Evolutionary conservation across 148 eudicot genomes (phyloP).

Genomic region (Cornus kousa): DNA sequence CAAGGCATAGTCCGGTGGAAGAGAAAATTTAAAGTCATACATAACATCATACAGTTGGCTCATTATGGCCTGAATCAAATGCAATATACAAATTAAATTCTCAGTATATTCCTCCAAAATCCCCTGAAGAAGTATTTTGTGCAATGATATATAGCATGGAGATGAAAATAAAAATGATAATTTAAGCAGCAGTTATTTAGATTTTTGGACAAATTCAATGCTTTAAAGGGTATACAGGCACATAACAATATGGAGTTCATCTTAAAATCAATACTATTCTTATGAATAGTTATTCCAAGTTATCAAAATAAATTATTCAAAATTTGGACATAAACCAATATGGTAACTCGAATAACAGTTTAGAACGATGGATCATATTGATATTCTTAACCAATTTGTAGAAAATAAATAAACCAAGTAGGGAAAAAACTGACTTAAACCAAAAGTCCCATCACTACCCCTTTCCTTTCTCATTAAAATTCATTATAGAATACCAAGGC

Average conservation of each 20-base stretch:
- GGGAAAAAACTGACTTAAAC: not conserved
- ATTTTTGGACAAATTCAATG: not conserved
- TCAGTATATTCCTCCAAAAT: not conserved
- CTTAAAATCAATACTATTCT: not conserved
- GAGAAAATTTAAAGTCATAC: constrained; percentile 90
- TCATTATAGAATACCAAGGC: not conserved
- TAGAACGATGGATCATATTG: not conserved
- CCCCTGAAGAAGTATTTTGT: not conserved
- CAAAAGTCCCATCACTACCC: not conserved
- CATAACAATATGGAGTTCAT: not conserved
- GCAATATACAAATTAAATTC: constrained; percentile 3
- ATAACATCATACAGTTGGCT: constrained; percentile 92
- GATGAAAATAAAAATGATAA: not conserved
- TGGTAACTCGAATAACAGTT: not conserved
- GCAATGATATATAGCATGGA: not conserved
- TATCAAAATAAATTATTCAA: not conserved
- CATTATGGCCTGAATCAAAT: constrained; percentile 80
- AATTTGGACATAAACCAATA: not conserved
- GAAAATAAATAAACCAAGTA: not conserved
- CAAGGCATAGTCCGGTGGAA: constrained; percentile 97
- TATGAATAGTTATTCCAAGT: not conserved
- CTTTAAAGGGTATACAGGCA: not conserved
- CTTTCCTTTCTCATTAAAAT: not conserved
- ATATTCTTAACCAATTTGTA: not conserved
- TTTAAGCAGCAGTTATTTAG: not conserved